Conservation (phyloP, 179 eudicot species). For the Heliamphora pulchella region DNA sequence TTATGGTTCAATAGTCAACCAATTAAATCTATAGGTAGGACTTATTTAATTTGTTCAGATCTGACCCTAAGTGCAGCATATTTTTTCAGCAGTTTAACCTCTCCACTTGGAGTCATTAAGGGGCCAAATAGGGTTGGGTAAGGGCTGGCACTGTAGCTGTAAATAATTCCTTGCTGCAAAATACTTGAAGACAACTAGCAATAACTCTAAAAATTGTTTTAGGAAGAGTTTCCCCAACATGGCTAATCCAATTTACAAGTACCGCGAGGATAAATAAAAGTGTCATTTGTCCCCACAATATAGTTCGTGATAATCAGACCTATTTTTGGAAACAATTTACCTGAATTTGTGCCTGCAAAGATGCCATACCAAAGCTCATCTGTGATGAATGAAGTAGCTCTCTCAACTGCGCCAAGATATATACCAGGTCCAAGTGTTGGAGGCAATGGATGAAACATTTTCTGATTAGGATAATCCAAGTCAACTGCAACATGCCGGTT, state of each 20-base stretch:
- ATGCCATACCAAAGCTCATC: slow-evolving; percentile 96
- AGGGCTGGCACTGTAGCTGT: background rate
- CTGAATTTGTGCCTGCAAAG: slow-evolving; percentile 94
- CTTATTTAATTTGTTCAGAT: background rate
- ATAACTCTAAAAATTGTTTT: slow-evolving; percentile 6
- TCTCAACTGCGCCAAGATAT: slow-evolving; percentile 91
- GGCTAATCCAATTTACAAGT: background rate
- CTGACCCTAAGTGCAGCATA: background rate
- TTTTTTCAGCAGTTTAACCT: background rate
- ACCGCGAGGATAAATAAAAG: background rate
- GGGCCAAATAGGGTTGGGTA: too few relatives aligned
- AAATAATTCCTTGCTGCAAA: background rate
- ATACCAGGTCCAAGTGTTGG: slow-evolving; percentile 97
- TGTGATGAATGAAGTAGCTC: slow-evolving; percentile 93
- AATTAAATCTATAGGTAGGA: background rate
- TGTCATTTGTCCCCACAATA: background rate
- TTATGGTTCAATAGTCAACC: background rate
- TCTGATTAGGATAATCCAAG: slow-evolving; percentile 89
- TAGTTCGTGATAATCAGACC: background rate
- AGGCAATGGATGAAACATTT: slow-evolving; percentile 96
- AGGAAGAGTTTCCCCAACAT: background rate
- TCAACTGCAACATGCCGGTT: slow-evolving; percentile 94
- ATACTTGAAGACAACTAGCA: background rate
- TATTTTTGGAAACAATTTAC: slow-evolving; percentile 28
- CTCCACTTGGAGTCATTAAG: background rate